phyloP scores from a whole-genome alignment of 2,329 filamentous ascomycete genomes.

The Lithohypha guttulata region DNA sequence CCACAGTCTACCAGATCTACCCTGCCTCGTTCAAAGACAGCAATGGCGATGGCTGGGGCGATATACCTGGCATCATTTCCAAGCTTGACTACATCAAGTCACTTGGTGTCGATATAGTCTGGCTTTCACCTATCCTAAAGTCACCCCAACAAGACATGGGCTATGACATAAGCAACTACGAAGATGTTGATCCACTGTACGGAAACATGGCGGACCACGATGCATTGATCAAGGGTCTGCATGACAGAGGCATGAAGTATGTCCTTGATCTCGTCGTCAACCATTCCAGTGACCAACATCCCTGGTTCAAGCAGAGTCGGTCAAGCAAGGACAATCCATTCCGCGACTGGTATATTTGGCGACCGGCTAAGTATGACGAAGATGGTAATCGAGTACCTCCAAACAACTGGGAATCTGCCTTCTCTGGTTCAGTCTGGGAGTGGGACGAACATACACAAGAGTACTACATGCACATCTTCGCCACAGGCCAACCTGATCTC shows the following conservation, averaged over 20 bases:
- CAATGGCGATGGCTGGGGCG: constrained; percentile 50
- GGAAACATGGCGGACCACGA: constrained; percentile 54
- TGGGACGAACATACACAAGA: constrained; percentile 58
- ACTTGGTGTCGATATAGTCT: constrained; percentile 54
- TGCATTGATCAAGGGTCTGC: constrained; percentile 43
- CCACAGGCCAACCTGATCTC: constrained; percentile 60
- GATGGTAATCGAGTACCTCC: constrained; percentile 50
- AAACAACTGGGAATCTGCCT: constrained; percentile 53
- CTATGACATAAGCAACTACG: constrained; percentile 58
- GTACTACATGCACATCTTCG: constrained; percentile 64
- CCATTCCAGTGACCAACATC: constrained; percentile 58
- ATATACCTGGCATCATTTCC: constrained; percentile 51
- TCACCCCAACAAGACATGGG: constrained; percentile 59
- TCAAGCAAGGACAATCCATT: constrained; percentile 48
- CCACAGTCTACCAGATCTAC: constrained; percentile 51
- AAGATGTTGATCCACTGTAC: constrained; percentile 49
- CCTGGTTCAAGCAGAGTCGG: constrained; percentile 56
- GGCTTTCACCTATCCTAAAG: constrained; percentile 57
- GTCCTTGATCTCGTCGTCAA: constrained; percentile 65
- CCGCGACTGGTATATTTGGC: constrained; percentile 53
- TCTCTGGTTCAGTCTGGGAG: constrained; percentile 32
- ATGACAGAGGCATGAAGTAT: constrained; percentile 52
- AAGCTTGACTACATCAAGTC: constrained; percentile 52
- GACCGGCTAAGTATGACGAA: constrained; percentile 38
- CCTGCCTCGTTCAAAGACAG: constrained; percentile 51